A percentile compares a stretch with the other conserved stretches of the same genome.
These are phyloP conservation scores for Moniliophthora roreri DNA, from an alignment of 1,284 basidiomycete species.

Conservation along the genomic window DNA sequence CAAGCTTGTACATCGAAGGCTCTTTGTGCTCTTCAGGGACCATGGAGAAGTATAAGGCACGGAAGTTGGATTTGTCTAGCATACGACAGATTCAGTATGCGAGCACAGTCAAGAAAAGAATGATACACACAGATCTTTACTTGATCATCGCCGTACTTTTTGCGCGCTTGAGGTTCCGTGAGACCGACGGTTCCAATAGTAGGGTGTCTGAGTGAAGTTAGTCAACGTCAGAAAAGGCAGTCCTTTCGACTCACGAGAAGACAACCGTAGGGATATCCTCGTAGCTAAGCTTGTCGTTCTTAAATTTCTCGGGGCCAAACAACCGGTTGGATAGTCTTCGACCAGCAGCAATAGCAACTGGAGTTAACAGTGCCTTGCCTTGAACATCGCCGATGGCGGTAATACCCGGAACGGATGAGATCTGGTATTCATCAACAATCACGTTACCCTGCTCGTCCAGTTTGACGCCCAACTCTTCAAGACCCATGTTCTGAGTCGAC, in stretches of 20 bases:
- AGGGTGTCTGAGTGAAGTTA: conserved; percentile 68
- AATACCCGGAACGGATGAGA: conserved; percentile 72
- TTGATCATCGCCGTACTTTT: conserved; percentile 82
- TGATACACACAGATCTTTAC: conserved; percentile 85
- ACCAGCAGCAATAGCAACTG: conserved; percentile 98
- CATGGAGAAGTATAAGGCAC: conserved; percentile 87
- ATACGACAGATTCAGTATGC: neutral
- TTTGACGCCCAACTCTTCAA: conserved; percentile 80
- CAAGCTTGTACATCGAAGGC: conserved; percentile 91
- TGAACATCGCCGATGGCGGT: conserved; percentile 91
- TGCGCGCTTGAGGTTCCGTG: conserved; percentile 86
- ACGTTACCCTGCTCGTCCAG: conserved; percentile 80
- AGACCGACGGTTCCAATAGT: conserved; percentile 91
- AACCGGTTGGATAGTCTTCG: conserved; percentile 86
- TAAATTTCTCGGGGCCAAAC: conserved; percentile 84
- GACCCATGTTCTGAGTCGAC: conserved; percentile 77
- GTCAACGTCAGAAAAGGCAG: conserved; percentile 9
- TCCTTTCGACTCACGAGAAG: conserved; percentile 71
- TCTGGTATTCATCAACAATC: conserved; percentile 90
- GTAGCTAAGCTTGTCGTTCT: conserved; percentile 88
- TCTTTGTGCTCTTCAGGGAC: conserved; percentile 86
- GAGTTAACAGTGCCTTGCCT: conserved; percentile 91
- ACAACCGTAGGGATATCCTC: conserved; percentile 92
- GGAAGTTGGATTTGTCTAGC: conserved; percentile 77
- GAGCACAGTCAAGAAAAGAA: neutral